These are phyloP conservation scores for Spergularia azorica DNA, from an alignment of 179 eudicot genomes.

Conservation along the genomic window DNA sequence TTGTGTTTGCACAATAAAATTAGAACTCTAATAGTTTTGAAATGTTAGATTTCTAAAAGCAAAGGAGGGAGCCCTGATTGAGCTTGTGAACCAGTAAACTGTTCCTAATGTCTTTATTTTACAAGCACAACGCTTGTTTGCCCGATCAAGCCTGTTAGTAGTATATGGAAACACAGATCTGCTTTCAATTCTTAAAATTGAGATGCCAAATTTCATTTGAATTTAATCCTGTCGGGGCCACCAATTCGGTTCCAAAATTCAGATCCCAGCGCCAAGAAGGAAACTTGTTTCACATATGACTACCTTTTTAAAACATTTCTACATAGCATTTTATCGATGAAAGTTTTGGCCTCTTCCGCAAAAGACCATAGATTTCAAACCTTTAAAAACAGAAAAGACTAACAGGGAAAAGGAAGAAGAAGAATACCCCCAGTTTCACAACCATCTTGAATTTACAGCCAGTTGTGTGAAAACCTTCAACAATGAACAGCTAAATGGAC, in stretches of 20 bases:
- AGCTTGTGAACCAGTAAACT: too few species aligned
- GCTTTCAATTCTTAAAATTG: neutral
- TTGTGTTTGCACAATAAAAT: too few species aligned
- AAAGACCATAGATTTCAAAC: neutral
- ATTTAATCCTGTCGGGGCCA: neutral
- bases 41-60: too few species aligned
- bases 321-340: neutral
- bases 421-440: conserved; percentile 2
- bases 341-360: neutral
- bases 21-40: too few species aligned
- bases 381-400: neutral
- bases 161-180: neutral
- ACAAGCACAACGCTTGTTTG: too few species aligned
- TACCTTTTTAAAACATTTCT: neutral
- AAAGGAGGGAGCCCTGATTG: too few species aligned
- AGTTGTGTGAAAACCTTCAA: neutral
- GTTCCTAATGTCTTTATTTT: too few species aligned
- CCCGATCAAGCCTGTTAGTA: neutral
- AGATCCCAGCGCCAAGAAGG: neutral
- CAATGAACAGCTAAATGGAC: neutral
- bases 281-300: conserved; percentile 9
- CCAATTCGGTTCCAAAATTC: neutral
- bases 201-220: neutral
- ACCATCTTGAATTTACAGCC: neutral
- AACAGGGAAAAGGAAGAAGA: neutral